Evolutionary conservation across 2,329 filamentous ascomycete species (phyloP).

Genomic region (Aspergillus sp.): DNA sequence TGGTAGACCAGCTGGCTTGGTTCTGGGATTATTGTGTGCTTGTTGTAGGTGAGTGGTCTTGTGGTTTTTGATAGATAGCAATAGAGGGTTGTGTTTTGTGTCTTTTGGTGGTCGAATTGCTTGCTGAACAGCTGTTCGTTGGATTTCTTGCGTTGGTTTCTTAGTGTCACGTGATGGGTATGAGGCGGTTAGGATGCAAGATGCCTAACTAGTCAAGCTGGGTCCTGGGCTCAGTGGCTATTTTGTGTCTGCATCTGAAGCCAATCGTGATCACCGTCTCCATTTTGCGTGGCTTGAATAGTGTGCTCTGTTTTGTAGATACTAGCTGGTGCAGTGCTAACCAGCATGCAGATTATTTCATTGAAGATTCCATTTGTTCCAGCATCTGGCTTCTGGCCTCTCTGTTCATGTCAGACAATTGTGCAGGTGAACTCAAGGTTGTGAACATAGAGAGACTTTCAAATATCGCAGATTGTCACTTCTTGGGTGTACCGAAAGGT

Average conservation of each 20-base stretch:
- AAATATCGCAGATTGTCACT: neutral
- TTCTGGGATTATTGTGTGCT: neutral
- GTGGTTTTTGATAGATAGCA: too few species aligned
- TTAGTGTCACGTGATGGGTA: neutral
- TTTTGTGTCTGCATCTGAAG: neutral
- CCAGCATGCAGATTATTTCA: neutral
- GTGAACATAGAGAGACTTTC: neutral
- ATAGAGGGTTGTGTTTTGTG: neutral
- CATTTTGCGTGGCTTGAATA: neutral
- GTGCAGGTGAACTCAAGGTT: neutral
- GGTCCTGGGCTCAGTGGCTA: neutral
- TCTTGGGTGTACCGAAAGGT: neutral
- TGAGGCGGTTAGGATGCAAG: neutral
- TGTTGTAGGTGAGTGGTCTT: neutral
- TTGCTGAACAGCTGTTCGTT: neutral
- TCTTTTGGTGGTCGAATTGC: neutral
- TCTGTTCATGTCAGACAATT: neutral
- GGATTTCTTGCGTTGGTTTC: neutral
- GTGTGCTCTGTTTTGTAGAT: neutral
- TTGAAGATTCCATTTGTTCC: neutral
- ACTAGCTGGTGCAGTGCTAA: neutral
- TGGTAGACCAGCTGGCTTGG: slow-evolving; percentile 8
- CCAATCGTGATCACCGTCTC: neutral
- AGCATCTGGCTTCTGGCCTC: neutral
- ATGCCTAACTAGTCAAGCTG: neutral